Evolutionary conservation across 306 rosid species (phyloP), one percentile per base, ranked within the genome.

Genomic region (Comarum palustre): DNA sequence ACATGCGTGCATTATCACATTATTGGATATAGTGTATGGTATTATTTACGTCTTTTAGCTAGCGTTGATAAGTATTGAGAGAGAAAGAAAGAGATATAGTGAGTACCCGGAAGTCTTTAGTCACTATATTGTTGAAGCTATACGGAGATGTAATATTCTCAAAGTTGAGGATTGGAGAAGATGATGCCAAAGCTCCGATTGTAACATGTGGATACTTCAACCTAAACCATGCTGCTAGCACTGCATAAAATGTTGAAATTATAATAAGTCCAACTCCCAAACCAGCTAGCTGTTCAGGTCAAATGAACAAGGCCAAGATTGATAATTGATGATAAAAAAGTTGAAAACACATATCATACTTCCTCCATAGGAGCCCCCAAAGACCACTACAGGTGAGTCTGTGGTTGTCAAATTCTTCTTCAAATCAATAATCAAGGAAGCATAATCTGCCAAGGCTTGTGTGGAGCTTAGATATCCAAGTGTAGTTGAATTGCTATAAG

Each of bases 291-390:
- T 39, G 43, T 39, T 39, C 12, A 8, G 43, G 43, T 39, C 43
- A 38, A 38, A 38, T 38, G 41, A 43, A 0, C n/a, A 48, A 4
- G 25, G 14, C 17, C 1, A 34, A 10, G 17, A 45, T 45, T 45
- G 13, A 11, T 31, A 14, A 45, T 45, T 17, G 2, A 2, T 12
- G 14, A 11, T 11, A 3, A 29, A n/a, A n/a, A n/a, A n/a, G n/a
- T n/a, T n/a, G n/a, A n/a, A 71, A 3, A 27, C 2, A 34, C 8
- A n/a, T 1, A 34, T 8, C 82, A 43, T 88, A 87, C 96, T 93
- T 93, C 98, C 93, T 68, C 98, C 96, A 19, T 93, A 93, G 77
- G 98, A 93, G 63, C 98, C 98, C 63, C 96, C 98, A 24, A 93
- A 88, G 2, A 88, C 93, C 25, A 90, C 90, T 57, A 90, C 96